These are phyloP conservation scores for Sporothrix globosa DNA, from an alignment of 2,329 filamentous ascomycete genomes.

Conservation along the genomic window DNA sequence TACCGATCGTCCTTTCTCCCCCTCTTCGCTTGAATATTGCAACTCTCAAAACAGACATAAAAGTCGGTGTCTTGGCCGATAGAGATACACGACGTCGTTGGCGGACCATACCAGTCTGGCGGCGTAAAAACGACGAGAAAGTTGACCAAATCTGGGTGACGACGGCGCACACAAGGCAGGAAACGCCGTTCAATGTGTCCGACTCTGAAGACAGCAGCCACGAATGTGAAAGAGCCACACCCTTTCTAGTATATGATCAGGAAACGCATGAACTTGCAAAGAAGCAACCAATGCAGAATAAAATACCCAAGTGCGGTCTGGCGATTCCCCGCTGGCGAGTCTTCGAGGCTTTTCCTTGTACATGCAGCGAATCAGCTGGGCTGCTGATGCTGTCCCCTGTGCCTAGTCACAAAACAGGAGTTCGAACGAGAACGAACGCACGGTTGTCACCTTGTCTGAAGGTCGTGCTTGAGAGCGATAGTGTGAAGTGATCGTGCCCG, in stretches of 20 bases:
- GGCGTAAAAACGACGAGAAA: neutral
- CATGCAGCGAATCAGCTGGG: too few relatives aligned
- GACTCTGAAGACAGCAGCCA: too few relatives aligned
- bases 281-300: neutral
- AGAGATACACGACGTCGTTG: neutral
- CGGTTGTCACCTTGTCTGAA: conserved; percentile 11
- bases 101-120: neutral
- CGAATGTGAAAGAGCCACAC: neutral
- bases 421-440: conserved; percentile 11
- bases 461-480: neutral
- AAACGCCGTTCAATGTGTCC: too few relatives aligned
- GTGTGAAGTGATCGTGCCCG: neutral
- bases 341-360: neutral
- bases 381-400: neutral
- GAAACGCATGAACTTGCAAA: neutral
- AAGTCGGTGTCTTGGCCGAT: neutral
- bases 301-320: neutral
- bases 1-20: neutral
- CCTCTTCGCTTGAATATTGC: neutral
- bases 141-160: neutral
- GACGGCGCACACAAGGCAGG: too few relatives aligned
- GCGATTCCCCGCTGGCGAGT: neutral
- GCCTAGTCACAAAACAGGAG: neutral
- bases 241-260: neutral
- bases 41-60: neutral